Evolutionary conservation across 2,329 filamentous ascomycete genomes (phyloP).

Genomic region (Stylonectria norvegica): DNA sequence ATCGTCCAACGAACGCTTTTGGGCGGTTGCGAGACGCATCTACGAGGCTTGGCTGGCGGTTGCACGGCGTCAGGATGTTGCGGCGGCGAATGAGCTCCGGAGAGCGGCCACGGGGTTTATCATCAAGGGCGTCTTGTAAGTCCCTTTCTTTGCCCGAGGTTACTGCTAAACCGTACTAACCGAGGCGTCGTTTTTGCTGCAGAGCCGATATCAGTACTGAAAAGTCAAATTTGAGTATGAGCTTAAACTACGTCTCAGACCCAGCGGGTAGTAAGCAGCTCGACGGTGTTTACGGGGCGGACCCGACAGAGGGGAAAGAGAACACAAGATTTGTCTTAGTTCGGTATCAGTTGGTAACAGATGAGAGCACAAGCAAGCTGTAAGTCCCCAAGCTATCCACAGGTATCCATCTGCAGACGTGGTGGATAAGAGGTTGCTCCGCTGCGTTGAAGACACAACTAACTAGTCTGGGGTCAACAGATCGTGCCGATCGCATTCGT

Average conservation of each 20-base stretch:
- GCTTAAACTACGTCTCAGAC: conserved; percentile 6
- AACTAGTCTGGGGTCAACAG: not conserved
- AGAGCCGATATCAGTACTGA: conserved; percentile 1
- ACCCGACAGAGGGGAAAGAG: no score
- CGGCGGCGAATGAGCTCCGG: conserved; percentile 6
- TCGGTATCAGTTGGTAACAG: conserved; percentile 6
- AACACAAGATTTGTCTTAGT: not conserved
- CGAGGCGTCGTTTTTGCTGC: not conserved
- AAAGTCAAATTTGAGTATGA: conserved; percentile 1
- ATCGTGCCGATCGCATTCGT: conserved; percentile 7
- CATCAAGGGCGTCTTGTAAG: conserved; percentile 4
- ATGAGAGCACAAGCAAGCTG: conserved; percentile 6
- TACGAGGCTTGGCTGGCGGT: conserved; percentile 3
- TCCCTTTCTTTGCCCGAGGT: not conserved
- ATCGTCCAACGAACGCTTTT: conserved; percentile 1
- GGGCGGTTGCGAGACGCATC: conserved; percentile 4
- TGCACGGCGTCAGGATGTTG: conserved; percentile 6
- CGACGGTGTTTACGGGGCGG: not conserved
- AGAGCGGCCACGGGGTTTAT: conserved; percentile 5
- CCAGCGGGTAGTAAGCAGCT: conserved; percentile 7
- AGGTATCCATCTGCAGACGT: no score
- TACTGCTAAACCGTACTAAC: not conserved
- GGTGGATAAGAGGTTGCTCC: no score
- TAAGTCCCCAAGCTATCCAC: not conserved
- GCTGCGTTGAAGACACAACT: no score